Evolutionary conservation across 2,329 filamentous ascomycete genomes (phyloP), one percentile per base, ranked within the genome.

Genomic region (Penicillium decumbens): DNA sequence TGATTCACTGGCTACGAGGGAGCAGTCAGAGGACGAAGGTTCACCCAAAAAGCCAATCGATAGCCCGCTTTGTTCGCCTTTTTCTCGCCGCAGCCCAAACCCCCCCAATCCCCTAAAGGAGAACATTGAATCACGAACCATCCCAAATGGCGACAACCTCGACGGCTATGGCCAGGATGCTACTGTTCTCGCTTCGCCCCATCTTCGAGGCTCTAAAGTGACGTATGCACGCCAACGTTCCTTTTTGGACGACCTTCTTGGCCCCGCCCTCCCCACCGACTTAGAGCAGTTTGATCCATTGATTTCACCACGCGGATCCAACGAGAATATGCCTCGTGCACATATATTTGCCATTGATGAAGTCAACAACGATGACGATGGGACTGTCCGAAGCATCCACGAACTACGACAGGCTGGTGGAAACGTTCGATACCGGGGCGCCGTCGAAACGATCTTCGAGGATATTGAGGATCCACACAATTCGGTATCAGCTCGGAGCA

Each of bases 221-320:
- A 85, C 82, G 2, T 85, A 85, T 64, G 78, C 79, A 12, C 76
- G 76, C 32, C 74, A 79, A 55, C 75, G 82, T 40, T 82, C 81
- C 1, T 81, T 83, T 53, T 66, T 84, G n/a, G 74, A 77, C 55
- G 80, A 83, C 53, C 63, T 72, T 39, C 50, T 52, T 6, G 27
- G 40, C n/a, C 25, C 41, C 6, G 47, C 57, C 30, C 18, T 41
- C 7, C 20, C 45, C 15, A 43, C 30, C 20, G 46, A 41, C 10
- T 28, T 49, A 23, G 41, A 49, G 5, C 44, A 48, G 8, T 33
- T 45, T 24, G 42, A 52, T 37, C 35, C 32, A 15, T 43, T 37
- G 8, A 37, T 40, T n/a, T 47, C 50, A 28, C 38, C 41, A 29
- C 43, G 49, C 38, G 38, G 43, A 37, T 41, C 42, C 41, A 6